Evolutionary conservation across 1,284 basidiomycete species (phyloP).

Genomic region (Ustilago crameri): DNA sequence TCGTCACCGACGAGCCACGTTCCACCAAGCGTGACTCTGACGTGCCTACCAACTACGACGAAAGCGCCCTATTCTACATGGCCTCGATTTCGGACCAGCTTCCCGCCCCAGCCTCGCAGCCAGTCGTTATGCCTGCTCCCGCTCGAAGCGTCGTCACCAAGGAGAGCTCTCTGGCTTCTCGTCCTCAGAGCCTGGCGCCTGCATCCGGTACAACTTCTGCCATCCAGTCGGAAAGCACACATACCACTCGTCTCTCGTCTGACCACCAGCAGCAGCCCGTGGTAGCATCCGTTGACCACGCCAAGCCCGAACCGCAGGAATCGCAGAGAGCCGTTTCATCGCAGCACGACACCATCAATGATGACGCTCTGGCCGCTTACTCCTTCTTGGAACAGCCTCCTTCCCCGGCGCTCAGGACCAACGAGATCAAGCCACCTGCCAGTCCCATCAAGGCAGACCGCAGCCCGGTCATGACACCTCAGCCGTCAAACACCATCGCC

Average conservation of each 20-base stretch:
- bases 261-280: slow-evolving; percentile 16
- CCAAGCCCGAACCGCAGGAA: slow-evolving; percentile 8
- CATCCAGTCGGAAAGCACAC: slow-evolving; percentile 36
- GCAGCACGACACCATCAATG: slow-evolving; percentile 47
- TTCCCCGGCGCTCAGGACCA: slow-evolving; percentile 42
- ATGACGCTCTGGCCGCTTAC: slow-evolving; percentile 61
- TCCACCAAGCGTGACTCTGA: slow-evolving; percentile 34
- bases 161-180: slow-evolving; percentile 35
- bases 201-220: slow-evolving; percentile 33
- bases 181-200: slow-evolving; percentile 39
- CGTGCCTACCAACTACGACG: slow-evolving; percentile 54
- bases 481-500: not conserved
- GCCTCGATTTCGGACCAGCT: slow-evolving; percentile 60
- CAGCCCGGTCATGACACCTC: slow-evolving; percentile 9
- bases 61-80: slow-evolving; percentile 63
- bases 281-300: slow-evolving; percentile 7
- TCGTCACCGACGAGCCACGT: slow-evolving; percentile 16
- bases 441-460: slow-evolving; percentile 12
- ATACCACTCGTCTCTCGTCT: slow-evolving; percentile 34
- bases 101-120: slow-evolving; percentile 37
- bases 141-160: slow-evolving; percentile 27
- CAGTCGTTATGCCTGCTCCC: slow-evolving; percentile 34
- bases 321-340: slow-evolving; percentile 7
- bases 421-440: slow-evolving; percentile 7
- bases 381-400: slow-evolving; percentile 61